Base-by-base conservation (phyloP, 306 rosid genomes). In the Inga oerstediana region DNA sequence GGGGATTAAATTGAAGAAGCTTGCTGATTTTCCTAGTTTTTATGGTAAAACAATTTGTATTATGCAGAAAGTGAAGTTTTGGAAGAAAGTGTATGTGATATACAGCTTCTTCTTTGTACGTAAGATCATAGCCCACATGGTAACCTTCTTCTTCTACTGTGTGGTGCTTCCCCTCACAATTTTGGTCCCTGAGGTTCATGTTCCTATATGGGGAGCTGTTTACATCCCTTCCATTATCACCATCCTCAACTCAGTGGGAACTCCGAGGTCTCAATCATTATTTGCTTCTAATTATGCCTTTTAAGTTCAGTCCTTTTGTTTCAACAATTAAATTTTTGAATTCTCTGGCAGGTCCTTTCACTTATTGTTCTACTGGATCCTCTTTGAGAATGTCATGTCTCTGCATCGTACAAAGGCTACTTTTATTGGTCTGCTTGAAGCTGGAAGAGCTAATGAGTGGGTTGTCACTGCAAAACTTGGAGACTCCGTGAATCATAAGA, bases 151-250 rank as follows among this genome's bases (percentile, higher is more conserved):
- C 89, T 97, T 97, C 85, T 97, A 91, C 91, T 97, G 99, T 81
- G 88, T 97, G 24, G 98, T 94, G 14, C 95, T 97, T 85, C 99
- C 99, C 54, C 88, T 97, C 3, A 97, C 99, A 79, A 94, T 97
- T 75, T 85, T 97, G 93, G 91, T 97, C 20, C 99, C 99, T 62
- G 99, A 97, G 90, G 99, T 97, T 71, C 80, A 89, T 75, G 99
- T 94, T 84, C 99, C 99, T 48, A 94, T 97, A 17, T 97, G 99
- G 99, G 99, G 99, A 58, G 99, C 99, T 17, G 99, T 97, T 80
- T 97, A 97, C 79, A 97, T 97, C 78, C 99, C 99, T 79, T 97
- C 97, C 34, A 82, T 97, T 85, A 91, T 97, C 86, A 97, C 99
- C 86, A 97, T 94, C 82, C 94, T 97, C 86, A 97, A 97, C 45